Evolutionary conservation across 78 protist genomes (phyloP).

Genomic region (Emiliania huxleyi): DNA sequence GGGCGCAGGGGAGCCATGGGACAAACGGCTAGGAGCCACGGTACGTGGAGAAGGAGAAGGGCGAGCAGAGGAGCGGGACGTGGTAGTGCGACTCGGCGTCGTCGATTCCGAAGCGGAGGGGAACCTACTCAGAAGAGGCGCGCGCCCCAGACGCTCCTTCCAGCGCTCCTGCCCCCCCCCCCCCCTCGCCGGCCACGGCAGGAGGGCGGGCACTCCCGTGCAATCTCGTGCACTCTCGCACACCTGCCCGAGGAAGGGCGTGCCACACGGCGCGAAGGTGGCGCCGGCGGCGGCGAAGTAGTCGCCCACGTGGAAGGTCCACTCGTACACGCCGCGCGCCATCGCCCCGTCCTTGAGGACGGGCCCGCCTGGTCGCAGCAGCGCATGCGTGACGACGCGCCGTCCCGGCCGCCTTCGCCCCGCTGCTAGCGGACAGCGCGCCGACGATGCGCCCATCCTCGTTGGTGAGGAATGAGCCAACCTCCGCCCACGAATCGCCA

Average conservation of each 20-base stretch:
- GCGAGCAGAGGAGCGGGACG: constrained; percentile 20
- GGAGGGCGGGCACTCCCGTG: too few relatives aligned
- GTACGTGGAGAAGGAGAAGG: not conserved
- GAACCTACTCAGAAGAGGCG: too few relatives aligned
- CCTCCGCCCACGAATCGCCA: not conserved
- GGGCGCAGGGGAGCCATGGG: too few relatives aligned
- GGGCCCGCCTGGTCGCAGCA: not conserved
- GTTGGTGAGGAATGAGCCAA: not conserved
- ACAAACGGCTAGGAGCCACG: constrained; percentile 42
- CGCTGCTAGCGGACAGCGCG: not conserved
- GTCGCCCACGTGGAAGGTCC: constrained; percentile 5
- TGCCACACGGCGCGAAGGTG: not conserved
- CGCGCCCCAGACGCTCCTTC: too few relatives aligned
- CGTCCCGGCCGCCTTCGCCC: not conserved
- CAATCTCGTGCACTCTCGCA: too few relatives aligned
- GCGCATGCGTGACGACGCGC: too few relatives aligned
- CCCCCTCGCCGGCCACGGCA: too few relatives aligned
- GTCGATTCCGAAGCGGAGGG: constrained; percentile 18
- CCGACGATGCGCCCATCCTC: not conserved
- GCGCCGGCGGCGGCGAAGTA: not conserved
- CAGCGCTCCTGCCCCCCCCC: too few relatives aligned
- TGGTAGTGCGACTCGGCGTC: constrained; percentile 7
- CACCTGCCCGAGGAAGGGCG: not conserved
- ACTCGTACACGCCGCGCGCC: not conserved
- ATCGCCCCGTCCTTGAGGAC: not conserved